Base-by-base conservation (phyloP, 2,329 filamentous ascomycete species). In the Coniochaeta sp. region DNA sequence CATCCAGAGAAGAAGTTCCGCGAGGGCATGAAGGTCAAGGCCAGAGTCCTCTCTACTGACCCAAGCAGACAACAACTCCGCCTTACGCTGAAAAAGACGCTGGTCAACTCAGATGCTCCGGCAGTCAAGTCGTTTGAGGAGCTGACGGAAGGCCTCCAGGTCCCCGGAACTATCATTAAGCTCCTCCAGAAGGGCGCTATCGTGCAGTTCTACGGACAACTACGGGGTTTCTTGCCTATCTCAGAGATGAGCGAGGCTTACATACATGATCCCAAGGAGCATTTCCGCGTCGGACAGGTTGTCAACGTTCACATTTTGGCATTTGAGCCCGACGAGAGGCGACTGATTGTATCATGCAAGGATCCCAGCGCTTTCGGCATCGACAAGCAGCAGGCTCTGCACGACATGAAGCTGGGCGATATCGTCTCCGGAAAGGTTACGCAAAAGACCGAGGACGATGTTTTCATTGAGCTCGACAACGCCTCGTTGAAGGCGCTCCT, bases 181-280 rank as follows among this genome's bases (percentile, higher is more conserved):
- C 75, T 99, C 10, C 76, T 90, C 52, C 71, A 80, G 3, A 82
- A 83, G 50, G 94, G 94, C 53, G 94, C 94, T 10, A 82, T 92
- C 16, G 87, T 99, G 50, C 90, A 95, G 64, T 99, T 97, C 69
- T 99, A 95, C 62, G 90, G 90, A 16, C 71, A 77, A 8, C 76
- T 99, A 18, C 82, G 83, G 57, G 95, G 87, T 8, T 99, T 95
- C 72, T 77, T 99, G 51, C 94, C 94, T 2, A 85, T 95, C 1
- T 89, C 89, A 1, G 92, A 99, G 69, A 99, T 99, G 94, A 97
- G 94, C 65, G 94, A 99, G 66, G 91, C 91, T 10, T 96, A 87
- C 64, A 96, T 99, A 62, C 82, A 87, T 58, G 88, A 96, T 62
- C 91, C 94, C 4, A 82, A 81, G 45, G 85, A 95, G 62, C 91